Conservation (phyloP, 129 eudicot genomes). For the Pulicaria dysenterica region DNA sequence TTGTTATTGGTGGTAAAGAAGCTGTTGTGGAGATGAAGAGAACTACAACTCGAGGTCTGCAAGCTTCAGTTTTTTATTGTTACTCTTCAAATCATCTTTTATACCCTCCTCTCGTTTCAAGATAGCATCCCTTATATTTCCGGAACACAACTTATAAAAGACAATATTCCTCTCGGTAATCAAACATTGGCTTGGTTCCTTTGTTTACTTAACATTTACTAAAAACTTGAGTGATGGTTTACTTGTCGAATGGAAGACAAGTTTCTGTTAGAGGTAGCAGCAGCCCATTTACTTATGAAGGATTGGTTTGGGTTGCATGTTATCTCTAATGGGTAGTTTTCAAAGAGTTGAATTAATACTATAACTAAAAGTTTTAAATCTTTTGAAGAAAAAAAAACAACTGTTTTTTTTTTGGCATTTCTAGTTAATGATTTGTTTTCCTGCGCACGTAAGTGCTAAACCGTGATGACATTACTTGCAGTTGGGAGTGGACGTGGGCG, state of each 20-base stretch:
- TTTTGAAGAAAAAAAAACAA: not conserved
- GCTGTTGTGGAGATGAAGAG: constrained; percentile 59
- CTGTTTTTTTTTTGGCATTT: not conserved
- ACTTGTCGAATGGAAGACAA: not conserved
- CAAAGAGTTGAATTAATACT: not conserved
- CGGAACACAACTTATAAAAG: not conserved
- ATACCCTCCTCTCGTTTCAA: not conserved
- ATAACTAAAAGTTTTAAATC: not conserved
- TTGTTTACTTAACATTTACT: not conserved
- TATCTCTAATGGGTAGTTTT: not conserved
- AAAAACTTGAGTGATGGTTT: not conserved
- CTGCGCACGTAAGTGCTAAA: constrained; percentile 5
- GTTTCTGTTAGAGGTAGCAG: not conserved
- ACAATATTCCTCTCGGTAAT: not conserved
- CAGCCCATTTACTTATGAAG: not conserved
- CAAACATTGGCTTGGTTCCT: not conserved
- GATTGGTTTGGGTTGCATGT: not conserved
- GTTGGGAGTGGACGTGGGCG: constrained; percentile 59
- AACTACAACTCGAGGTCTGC: constrained; percentile 61
- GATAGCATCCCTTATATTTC: not conserved
- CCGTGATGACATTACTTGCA: constrained; percentile 25
- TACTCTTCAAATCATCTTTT: constrained; percentile 18
- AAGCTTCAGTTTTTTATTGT: constrained; percentile 7
- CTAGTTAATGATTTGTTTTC: not conserved
- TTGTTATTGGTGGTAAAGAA: constrained; percentile 55